A percentile compares a stretch with the other conserved stretches of the same genome.
phyloP scores from a whole-genome alignment of 2,329 filamentous ascomycete species.

The Gremmenia infestans region DNA sequence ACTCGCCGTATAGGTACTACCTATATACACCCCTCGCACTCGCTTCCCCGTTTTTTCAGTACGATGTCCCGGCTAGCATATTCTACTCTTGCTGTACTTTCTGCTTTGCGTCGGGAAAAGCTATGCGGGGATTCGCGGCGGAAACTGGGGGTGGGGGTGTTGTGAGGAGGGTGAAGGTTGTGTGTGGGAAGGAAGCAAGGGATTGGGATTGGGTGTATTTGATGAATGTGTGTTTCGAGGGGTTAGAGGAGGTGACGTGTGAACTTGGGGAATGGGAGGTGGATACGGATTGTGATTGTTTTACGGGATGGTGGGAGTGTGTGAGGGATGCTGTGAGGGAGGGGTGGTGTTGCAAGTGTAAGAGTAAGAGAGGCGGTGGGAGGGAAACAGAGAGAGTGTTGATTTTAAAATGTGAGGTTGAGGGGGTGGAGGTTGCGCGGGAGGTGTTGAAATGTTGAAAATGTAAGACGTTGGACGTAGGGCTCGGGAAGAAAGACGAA shows the following conservation, averaged over 20 bases:
- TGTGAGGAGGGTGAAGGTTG: background rate
- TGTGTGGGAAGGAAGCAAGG: background rate
- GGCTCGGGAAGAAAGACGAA: background rate
- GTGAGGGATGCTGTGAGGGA: conserved; percentile 13
- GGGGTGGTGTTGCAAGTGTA: conserved; percentile 1
- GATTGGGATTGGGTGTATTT: conserved; percentile 7
- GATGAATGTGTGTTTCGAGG: background rate
- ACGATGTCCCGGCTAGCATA: background rate
- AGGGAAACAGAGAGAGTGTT: background rate
- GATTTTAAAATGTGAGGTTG: background rate
- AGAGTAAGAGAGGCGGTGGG: background rate
- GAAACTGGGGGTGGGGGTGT: background rate
- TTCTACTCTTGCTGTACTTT: conserved; percentile 1
- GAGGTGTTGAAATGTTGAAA: background rate
- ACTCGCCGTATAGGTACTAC: too few relatives aligned
- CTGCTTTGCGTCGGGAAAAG: background rate
- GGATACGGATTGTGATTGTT: background rate
- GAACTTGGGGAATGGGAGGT: background rate
- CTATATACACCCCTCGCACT: background rate
- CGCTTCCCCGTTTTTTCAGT: background rate
- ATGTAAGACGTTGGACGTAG: background rate
- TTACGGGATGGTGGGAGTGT: conserved; percentile 9
- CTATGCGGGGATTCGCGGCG: background rate
- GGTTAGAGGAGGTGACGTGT: conserved; percentile 9
- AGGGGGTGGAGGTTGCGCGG: background rate